Base-by-base conservation (phyloP, 352 stramenopile species). In the Phytophthora macrochlamydospora region DNA sequence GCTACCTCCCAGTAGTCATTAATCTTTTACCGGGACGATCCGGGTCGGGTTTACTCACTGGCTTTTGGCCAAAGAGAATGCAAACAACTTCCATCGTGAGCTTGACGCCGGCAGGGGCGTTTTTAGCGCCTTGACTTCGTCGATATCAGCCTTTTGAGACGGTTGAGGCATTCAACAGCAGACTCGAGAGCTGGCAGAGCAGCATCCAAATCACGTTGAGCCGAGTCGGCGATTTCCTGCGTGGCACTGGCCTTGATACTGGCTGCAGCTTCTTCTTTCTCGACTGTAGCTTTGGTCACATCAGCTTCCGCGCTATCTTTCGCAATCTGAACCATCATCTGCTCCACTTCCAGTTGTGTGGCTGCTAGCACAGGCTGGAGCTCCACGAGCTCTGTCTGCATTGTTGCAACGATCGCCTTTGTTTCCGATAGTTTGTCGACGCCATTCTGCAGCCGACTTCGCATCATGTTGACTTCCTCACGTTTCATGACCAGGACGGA, bases 11-110 rank as follows among this genome's bases (percentile, higher is more conserved):
- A 97, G 52, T 96, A 98, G 57, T 98, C 91, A 33, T 93, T 88
- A 51, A 98, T 85, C 59, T 98, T 98, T 98, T 97, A 18, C 90
- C 90, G 0, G 90, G 86, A 7, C 88, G 76, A 65, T 97, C 85
- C 0, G 89, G 89, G 50, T 98, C 91, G 1, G 87, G 83, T 46
- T 96, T 95, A 51, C 76, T 94, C 14, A 93, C 85, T 2, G 93
- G 91, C 48, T 97, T 97, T 46, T 97, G 87, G 4, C 90, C 85
- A 60, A 98, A 98, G 11, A 97, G 76, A 50, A 97, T 84, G 62
- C 87, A 95, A 42, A 96, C 91, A 7, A 97, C 91, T 69, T 98
- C 88, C 86, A 98, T 97, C 12, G 92, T 98, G 8, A 98, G 68
- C 51, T 96, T 96, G 3, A 98, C 92, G 53, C 92, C 92, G 12